Base-by-base conservation (phyloP, 768 basidiomycete genomes). In the Mycena chlorophos region DNA sequence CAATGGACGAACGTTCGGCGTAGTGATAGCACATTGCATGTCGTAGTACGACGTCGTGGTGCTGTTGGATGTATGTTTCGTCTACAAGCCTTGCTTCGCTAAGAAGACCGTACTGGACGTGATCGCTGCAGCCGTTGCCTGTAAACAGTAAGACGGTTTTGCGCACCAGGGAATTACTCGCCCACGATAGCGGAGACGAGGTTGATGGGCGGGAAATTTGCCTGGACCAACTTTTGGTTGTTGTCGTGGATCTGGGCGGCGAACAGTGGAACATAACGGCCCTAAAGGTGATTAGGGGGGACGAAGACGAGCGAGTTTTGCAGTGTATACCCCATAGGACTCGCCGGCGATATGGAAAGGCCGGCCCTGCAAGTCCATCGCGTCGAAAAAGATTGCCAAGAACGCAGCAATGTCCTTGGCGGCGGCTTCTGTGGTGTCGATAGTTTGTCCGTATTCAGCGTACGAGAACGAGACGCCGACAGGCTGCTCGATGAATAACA, bases 391-490 rank as follows among this genome's bases (percentile, higher is more conserved):
- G 49, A 85, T 77, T 6, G 74, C 70, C 0, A 83, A 67, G 56
- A 85, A 83, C 0, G 80, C 77, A 3, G 80, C 78, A n/a, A 84
- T 75, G 53, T 84, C 82, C 38, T 73, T 68, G 0, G 81, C 78
- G 13, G 79, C 81, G 40, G 81, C 77, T 60, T 79, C 75, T 0
- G 81, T 80, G 13, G 75, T 81, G 49, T 71, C 73, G 23, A 74
- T 69, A 3, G 53, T 38, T 30, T 57, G 56, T n/a, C 46, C 49
- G 20, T 55, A 52, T 34, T 77, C 78, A 1, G 77, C 73, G 56
- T 76, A 78, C 0, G 75, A 78, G 64, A 77, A 79, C 3, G 74
- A 78, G n/a, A 75, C 75, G 10, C 73, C 71, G 1, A 75, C 64
- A 26, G 75, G 77, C 27, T 75, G 81, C 67, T 72, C 80, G 56